phyloP scores from a whole-genome alignment of 176 grass and related monocot genomes.

The Rhynchospora breviuscula region DNA sequence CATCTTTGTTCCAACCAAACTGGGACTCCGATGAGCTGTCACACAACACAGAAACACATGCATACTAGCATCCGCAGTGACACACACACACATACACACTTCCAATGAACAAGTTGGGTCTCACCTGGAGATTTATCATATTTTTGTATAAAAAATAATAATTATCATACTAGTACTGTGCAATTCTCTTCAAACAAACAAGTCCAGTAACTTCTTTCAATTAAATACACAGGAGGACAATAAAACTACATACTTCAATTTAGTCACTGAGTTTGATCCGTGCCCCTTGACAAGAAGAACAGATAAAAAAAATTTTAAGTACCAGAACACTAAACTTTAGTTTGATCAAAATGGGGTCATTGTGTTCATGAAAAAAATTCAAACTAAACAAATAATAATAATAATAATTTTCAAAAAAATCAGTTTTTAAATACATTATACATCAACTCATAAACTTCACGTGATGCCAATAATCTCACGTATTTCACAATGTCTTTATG shows the following conservation, averaged over 20 bases:
- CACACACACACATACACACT: slow-evolving; percentile 27
- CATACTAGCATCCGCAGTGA: background rate
- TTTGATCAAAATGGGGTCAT: background rate
- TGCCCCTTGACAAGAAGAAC: background rate
- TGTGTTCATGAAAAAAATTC: background rate
- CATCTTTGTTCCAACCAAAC: slow-evolving; percentile 60
- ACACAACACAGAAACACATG: slow-evolving; percentile 20
- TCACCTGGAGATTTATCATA: slow-evolving; percentile 76
- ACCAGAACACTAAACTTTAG: background rate
- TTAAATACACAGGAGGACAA: slow-evolving; percentile 9
- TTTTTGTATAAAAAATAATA: slow-evolving; percentile 25
- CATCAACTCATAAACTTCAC: background rate
- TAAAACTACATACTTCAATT: slow-evolving; percentile 29
- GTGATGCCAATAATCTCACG: background rate
- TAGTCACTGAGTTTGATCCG: background rate
- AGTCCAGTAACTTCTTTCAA: background rate
- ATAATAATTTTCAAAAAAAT: background rate
- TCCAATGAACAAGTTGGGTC: slow-evolving; percentile 47
- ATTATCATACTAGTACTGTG: background rate
- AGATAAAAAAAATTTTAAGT: background rate
- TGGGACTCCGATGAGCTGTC: slow-evolving; percentile 69
- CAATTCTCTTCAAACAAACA: background rate
- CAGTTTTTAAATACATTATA: background rate
- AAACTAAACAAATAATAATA: background rate
- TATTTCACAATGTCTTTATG: background rate